Conservation (phyloP, 192 early-diverging fungal genomes). For the Diversispora eburnea region DNA sequence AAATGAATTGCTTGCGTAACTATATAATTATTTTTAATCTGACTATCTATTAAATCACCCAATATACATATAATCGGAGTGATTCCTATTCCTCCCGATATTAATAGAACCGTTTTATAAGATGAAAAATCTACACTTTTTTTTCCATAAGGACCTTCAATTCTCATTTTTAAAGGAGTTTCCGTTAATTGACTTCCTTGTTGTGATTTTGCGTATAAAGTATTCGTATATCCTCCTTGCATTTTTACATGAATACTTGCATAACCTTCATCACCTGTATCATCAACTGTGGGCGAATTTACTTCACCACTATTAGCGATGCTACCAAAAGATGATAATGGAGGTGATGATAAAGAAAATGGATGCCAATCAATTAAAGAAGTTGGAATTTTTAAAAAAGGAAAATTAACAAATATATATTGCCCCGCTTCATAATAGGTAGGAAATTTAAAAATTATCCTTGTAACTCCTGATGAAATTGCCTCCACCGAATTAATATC, state of each 20-base stretch:
- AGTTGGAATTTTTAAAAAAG: conserved; percentile 3
- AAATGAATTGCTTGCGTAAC: conserved; percentile 38
- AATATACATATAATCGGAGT: conserved; percentile 41
- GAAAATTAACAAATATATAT: conserved; percentile 42
- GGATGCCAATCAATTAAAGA: conserved; percentile 20
- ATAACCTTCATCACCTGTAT: conserved; percentile 2
- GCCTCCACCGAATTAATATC: conserved; percentile 20
- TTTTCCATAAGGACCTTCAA: conserved; percentile 46
- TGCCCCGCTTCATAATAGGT: conserved; percentile 37
- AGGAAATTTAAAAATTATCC: conserved; percentile 27
- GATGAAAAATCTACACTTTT: conserved; percentile 34
- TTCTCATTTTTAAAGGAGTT: conserved; percentile 17
- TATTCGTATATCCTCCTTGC: conserved; percentile 33
- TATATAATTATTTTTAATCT: conserved; percentile 28
- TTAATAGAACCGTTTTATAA: conserved; percentile 29
- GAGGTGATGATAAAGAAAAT: conserved; percentile 21
- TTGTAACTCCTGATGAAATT: conserved; percentile 3
- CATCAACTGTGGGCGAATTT: too few relatives aligned
- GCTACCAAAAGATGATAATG: background rate
- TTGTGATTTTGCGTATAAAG: conserved; percentile 22
- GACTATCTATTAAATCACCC: conserved; percentile 37
- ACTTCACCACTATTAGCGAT: too few relatives aligned
- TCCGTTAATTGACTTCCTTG: background rate
- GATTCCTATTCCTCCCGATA: conserved; percentile 42
- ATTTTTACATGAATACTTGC: conserved; percentile 36